Evolutionary conservation across 2,329 filamentous ascomycete species (phyloP).

Genomic region (Diaporthe aspalathi): DNA sequence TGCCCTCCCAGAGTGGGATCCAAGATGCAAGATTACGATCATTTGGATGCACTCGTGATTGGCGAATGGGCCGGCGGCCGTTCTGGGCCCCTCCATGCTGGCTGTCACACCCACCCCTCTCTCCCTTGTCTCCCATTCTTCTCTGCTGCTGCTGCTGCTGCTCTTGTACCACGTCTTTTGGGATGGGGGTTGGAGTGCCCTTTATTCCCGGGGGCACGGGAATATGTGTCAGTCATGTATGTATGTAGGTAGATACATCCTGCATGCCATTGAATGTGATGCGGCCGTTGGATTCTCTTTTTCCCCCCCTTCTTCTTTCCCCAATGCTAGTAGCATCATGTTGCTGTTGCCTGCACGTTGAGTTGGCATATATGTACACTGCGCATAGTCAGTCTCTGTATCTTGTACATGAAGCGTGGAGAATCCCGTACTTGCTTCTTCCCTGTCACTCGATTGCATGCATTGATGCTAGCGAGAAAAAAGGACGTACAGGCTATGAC

Average conservation of each 20-base stretch:
- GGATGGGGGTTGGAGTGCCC: not conserved
- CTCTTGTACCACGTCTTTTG: not conserved
- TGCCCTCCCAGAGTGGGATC: constrained; percentile 29
- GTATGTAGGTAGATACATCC: not conserved
- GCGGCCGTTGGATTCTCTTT: not conserved
- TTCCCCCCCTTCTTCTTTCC: too few species aligned
- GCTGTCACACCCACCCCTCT: constrained; percentile 31
- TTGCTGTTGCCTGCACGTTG: not conserved
- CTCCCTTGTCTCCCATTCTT: not conserved
- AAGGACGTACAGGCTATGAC: constrained; percentile 13
- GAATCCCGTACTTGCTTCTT: not conserved
- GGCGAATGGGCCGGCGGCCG: constrained; percentile 34
- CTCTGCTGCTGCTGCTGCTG: not conserved
- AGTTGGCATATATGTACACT: not conserved
- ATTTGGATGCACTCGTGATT: constrained; percentile 37
- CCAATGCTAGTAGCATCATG: not conserved
- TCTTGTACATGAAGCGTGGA: constrained; percentile 4
- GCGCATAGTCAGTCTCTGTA: not conserved
- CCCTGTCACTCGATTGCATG: constrained; percentile 27
- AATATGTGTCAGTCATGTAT: not conserved
- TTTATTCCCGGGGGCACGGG: not conserved
- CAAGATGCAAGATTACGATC: constrained; percentile 39
- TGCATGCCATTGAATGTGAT: constrained; percentile 1
- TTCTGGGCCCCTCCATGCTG: constrained; percentile 24
- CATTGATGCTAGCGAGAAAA: constrained; percentile 11